Evolutionary conservation across 2,329 filamentous ascomycete genomes (phyloP), one percentile per base, ranked within the genome.

Genomic region (Westerdykella sp.): DNA sequence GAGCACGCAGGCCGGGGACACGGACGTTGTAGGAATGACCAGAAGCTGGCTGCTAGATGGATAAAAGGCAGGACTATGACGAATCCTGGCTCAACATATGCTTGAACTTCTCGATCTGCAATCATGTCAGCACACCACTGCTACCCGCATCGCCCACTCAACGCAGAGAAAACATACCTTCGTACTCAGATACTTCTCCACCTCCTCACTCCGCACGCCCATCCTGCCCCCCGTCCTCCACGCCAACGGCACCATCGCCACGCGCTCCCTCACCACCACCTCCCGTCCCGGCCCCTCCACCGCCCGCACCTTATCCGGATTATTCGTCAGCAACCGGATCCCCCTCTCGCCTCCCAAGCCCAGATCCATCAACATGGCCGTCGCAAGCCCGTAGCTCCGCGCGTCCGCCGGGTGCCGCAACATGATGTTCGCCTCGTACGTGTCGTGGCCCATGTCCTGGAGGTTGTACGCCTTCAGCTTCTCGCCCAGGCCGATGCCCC

Each of bases 381-480:
- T 98, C 2, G 93, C 93, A n/a, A 98, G 71, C 1, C 93, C 93
- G 60, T 98, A 98, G 56, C 87, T 95, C 42, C 93, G 76, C 16
- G 93, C 93, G 66, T 98, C 93, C 1, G 93, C 93, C 0, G 93
- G 93, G 67, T 98, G 93, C 36, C 93, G 76, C 34, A 98, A 73
- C 18, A 97, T 67, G 37, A 98, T 70, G 59, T 98, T 98, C 2
- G 93, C 93, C 69, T 98, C 89, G 30, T 97, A 94, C 0, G 93
- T 98, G 68, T 98, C 93, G n/a, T 86, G 90, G 0, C 93, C 93
- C 21, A 98, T 73, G 69, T 98, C 93, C 66, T 98, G 93, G 35
- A 98, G 74, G 61, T 98, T 98, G 69, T 98, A 98, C 4, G 93
- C 93, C 70, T 98, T 97, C 32, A 98, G 76, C 69, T 98, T 98